These are phyloP conservation scores for Pythium utonaiense DNA, from an alignment of 352 stramenopile species.

Conservation along the genomic window DNA sequence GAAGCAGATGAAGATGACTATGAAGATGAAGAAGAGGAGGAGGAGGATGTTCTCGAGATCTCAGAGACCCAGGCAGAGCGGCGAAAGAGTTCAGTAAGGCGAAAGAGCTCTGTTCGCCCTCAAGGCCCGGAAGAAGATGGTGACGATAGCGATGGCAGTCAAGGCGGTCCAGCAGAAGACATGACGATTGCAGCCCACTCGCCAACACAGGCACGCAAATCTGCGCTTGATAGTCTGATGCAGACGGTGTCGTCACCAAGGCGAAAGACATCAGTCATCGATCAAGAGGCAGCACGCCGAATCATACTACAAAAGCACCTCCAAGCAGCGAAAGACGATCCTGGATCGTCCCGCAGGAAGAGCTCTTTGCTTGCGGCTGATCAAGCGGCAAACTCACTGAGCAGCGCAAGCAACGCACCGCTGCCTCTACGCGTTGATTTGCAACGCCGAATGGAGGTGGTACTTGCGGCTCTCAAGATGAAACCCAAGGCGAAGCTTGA, in stretches of 20 bases:
- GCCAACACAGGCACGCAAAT: constrained; percentile 31
- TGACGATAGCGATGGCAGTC: not conserved
- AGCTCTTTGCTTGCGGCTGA: not conserved
- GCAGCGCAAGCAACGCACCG: constrained; percentile 30
- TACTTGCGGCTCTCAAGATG: constrained; percentile 43
- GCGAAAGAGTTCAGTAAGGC: not conserved
- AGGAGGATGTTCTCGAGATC: not conserved
- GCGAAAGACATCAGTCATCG: constrained; percentile 32
- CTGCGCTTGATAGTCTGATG: constrained; percentile 44
- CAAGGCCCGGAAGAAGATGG: constrained; percentile 12
- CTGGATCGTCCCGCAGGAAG: not conserved
- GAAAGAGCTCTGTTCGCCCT: not conserved
- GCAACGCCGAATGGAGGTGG: constrained; percentile 55
- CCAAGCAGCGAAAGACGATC: constrained; percentile 8
- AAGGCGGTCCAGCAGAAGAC: not conserved
- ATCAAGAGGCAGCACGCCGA: constrained; percentile 38
- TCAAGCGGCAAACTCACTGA: constrained; percentile 11
- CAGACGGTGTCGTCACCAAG: constrained; percentile 24
- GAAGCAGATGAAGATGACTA: not conserved
- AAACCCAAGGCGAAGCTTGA: constrained; percentile 54
- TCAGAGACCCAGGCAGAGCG: not conserved
- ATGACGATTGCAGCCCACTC: not conserved
- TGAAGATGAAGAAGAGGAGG: constrained; percentile 21
- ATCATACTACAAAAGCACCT: constrained; percentile 52
- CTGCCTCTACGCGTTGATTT: constrained; percentile 54